Percentiles rank a stretch among this genome's conserved stretches.
These are phyloP conservation scores for Xylaria intraflava DNA, from an alignment of 495 filamentous ascomycete genomes.

Conservation along the genomic window DNA sequence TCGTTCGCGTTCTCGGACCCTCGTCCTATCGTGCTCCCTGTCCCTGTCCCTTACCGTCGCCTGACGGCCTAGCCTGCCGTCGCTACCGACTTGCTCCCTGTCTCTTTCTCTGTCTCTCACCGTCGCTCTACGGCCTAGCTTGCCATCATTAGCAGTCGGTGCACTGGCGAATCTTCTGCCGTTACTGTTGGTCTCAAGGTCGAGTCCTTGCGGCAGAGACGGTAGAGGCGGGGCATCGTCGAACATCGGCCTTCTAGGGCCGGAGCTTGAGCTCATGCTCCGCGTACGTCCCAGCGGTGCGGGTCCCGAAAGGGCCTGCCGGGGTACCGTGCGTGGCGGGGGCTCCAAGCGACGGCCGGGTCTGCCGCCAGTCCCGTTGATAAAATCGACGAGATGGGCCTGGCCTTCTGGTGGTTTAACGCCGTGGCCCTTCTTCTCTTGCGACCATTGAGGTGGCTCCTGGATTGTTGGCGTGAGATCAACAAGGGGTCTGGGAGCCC, in stretches of 20 bases:
- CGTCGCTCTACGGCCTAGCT: background rate
- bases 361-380: conserved; percentile 7
- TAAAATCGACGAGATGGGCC: conserved; percentile 52
- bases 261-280: conserved; percentile 22
- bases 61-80: conserved; percentile 1
- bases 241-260: conserved; percentile 9
- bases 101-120: conserved; percentile 5
- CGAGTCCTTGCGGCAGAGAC: conserved; percentile 5
- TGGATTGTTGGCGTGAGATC: conserved; percentile 69
- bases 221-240: conserved; percentile 18
- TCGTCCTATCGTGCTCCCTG: conserved; percentile 12
- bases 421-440: conserved; percentile 57
- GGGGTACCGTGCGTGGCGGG: conserved; percentile 17
- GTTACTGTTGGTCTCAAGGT: background rate
- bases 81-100: no score
- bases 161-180: background rate
- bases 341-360: conserved; percentile 4
- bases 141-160: background rate
- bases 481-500: conserved; percentile 51
- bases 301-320: conserved; percentile 5
- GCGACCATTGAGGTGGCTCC: conserved; percentile 64
- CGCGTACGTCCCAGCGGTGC: conserved; percentile 15
- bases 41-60: background rate
- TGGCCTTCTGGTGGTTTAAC: conserved; percentile 54
- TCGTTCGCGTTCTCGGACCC: conserved; percentile 16